Base-by-base conservation (phyloP, 768 basidiomycete genomes). In the Lentinula lateritia region DNA sequence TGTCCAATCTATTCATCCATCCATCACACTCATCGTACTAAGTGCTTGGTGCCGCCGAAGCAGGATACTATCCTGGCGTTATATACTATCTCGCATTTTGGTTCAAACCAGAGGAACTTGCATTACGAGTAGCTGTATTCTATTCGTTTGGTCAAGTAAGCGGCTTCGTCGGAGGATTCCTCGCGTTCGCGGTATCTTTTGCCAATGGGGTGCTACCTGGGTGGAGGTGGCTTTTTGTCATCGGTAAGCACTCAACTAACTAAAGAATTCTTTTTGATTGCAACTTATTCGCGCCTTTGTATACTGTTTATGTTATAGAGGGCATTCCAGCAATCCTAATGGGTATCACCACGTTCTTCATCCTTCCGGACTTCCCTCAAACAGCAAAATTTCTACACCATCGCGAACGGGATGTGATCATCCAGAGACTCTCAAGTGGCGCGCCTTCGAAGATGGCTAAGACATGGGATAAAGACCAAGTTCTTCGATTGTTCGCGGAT, bases 301-400 rank as follows among this genome's bases (percentile, higher is more conserved):
- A 5, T 35, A 34, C 12, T 32, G 23, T 10, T 7, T 20, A 15
- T n/a, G 12, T 9, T 58, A 52, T 59, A 61, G 67, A 68, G 48
- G 66, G 67, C 12, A 62, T 67, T 6, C 67, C 67, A 5, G 63
- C 67, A 3, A 57, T 68, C 20, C 20, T 68, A 15, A 56, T 66
- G 55, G 67, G 67, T 12, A 48, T 68, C 45, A 42, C 61, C 42
- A 68, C 67, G 1, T 66, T 64, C 54, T 67, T 68, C 60, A 59
- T 64, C 32, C 72, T 80, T 8, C 72, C 75, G 18, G 77, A 79
- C 64, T 80, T 76, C 68, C 79, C 79, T 6, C 75, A 77, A n/a
- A 74, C 76, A 1, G 63, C 69, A 20, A 68, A 65, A 35, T 78
- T 77, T 70, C 69, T 81, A 38, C 73, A 72, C 1, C 69, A 68